Conservation (phyloP, 805 yeast genomes). For the Maudiozyma serrabonitensis region DNA sequence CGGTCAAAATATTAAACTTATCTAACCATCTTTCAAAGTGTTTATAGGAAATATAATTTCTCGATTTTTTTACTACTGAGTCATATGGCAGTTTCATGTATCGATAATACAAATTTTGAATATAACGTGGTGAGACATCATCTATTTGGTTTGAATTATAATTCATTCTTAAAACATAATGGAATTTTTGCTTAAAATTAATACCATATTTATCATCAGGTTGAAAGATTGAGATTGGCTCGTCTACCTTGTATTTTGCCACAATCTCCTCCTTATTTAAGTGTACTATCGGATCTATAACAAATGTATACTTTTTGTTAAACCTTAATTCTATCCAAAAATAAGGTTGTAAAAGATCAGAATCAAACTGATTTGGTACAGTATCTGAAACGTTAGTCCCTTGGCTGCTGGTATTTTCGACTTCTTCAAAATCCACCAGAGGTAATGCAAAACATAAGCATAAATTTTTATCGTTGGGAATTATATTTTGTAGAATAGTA, state of each 20-base stretch:
- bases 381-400: conserved; percentile 1
- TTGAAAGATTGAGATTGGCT: conserved; percentile 6
- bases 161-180: conserved; percentile 13
- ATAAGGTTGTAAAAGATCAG: conserved; percentile 19
- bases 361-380: conserved; percentile 18
- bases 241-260: conserved; percentile 4
- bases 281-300: conserved; percentile 21
- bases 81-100: conserved; percentile 7
- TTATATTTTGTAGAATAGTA: conserved; percentile 14
- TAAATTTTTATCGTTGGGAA: conserved; percentile 4
- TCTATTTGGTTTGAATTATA: conserved; percentile 3
- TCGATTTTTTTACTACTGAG: conserved; percentile 4
- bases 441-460: conserved; percentile 21
- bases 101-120: conserved; percentile 12
- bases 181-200: conserved; percentile 10
- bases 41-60: conserved; percentile 6
- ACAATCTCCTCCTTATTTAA: conserved; percentile 11
- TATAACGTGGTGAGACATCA: conserved; percentile 20
- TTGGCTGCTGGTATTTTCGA: background rate
- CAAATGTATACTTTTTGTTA: conserved; percentile 5
- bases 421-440: conserved; percentile 8
- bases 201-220: conserved; percentile 3
- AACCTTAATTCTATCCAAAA: conserved; percentile 20
- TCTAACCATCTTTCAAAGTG: conserved; percentile 3
- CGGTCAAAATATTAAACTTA: background rate